Base-by-base conservation (phyloP, 139 green algal genomes). In the Micractinium conductrix region DNA sequence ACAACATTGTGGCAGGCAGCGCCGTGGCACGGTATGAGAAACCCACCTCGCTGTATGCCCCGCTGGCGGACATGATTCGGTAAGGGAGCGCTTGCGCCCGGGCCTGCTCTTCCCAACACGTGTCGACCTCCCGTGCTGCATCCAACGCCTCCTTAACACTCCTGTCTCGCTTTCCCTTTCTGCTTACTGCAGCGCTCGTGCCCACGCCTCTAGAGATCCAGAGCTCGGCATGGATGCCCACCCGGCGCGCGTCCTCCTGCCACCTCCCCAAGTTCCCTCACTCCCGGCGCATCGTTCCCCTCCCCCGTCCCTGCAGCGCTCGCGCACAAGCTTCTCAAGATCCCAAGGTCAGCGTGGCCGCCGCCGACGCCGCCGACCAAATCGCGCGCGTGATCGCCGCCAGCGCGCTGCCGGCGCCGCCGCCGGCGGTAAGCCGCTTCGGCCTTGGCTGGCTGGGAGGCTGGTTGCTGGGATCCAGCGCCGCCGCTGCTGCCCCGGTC, bases 11-110 rank as follows among this genome's bases (percentile, higher is more conserved):
- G 45, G 33, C n/a, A 0, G 35, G 35, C 48, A 55, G 19, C 4
- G 14, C 30, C 16, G 26, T 79, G 80, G n/a, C 67, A 68, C 80
- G 68, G 37, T 85, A 85, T 50, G 19, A 79, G 37, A 45, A 28
- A 17, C 80, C 45, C 1, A n/a, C 12, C 37, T 72, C 45, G 24
- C 62, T 75, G 6, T 85, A 85, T 26, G 33, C 45, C 19, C 48
- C 80, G 17, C 68, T 78, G 30, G 67, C 48, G 1, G 19, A 69
- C 45, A 42, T 28, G 30, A 85, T 85, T 53, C 73, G 38, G 76
- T 83, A n/a, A n/a, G n/a, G n/a, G n/a, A n/a, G n/a, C n/a, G n/a
- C n/a, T n/a, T n/a, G n/a, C n/a, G n/a, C n/a, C n/a, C n/a, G n/a
- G n/a, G n/a, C n/a, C n/a, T n/a, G n/a, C n/a, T n/a, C n/a, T n/a